Conservation (phyloP, 352 stramenopile genomes). For the Elongisporangium senticosum region DNA sequence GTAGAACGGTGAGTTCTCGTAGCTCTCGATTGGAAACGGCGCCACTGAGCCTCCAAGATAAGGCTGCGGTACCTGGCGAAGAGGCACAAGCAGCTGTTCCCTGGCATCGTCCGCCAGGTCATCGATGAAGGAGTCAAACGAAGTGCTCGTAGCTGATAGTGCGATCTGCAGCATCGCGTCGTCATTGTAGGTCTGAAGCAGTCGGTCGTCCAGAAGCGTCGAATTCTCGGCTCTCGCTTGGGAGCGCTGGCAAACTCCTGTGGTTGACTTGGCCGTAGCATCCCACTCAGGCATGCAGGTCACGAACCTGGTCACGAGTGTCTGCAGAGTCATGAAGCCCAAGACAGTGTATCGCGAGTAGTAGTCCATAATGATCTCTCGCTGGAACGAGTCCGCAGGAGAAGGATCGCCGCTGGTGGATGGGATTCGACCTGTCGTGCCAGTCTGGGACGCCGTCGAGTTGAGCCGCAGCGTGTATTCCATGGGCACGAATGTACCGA, state of each 20-base stretch:
- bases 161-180: slow-evolving; percentile 25
- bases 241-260: slow-evolving; percentile 39
- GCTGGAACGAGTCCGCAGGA: slow-evolving; percentile 13
- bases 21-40: slow-evolving; percentile 31
- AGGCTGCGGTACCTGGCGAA: slow-evolving; percentile 58
- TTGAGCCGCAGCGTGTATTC: slow-evolving; percentile 67
- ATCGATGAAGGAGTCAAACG: slow-evolving; percentile 17
- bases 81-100: slow-evolving; percentile 27
- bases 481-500: slow-evolving; percentile 35
- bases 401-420: slow-evolving; percentile 22
- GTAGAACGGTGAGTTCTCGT: slow-evolving; percentile 50
- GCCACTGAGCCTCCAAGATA: slow-evolving; percentile 46
- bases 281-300: slow-evolving; percentile 67
- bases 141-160: slow-evolving; percentile 5
- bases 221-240: slow-evolving; percentile 22
- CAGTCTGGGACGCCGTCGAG: slow-evolving; percentile 34
- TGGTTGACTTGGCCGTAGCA: slow-evolving; percentile 10
- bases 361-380: slow-evolving; percentile 19
- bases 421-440: slow-evolving; percentile 32
- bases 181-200: slow-evolving; percentile 40
- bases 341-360: slow-evolving; percentile 34
- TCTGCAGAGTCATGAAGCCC: slow-evolving; percentile 77
- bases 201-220: slow-evolving; percentile 20
- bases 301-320: slow-evolving; percentile 49
- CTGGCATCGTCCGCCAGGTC: slow-evolving; percentile 29